Base-by-base conservation (phyloP, 164 flowering plant genomes). In the Magnolia changhungtana region DNA sequence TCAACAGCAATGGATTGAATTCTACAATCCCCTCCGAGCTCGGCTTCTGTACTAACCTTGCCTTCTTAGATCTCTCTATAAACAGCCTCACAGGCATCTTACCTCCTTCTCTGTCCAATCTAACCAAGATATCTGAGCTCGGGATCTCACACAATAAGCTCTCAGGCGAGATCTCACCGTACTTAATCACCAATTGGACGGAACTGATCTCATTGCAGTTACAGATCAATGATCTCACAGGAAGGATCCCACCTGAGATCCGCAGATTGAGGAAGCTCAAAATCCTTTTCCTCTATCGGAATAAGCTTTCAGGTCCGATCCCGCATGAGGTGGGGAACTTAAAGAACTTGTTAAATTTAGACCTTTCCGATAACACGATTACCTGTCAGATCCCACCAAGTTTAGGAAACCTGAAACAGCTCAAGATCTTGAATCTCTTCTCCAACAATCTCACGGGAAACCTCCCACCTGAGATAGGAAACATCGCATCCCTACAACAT, bases 301-400 rank as follows among this genome's bases (percentile, higher is more conserved):
- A 83, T 31, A 31, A 11, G 14, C 59, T 83, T 58, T 76, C 76
- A 5, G 81, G 80, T 31, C 8, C 76, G 7, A 67, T 83, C 11
- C 84, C 84, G 6, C 52, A 69, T 3, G 86, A 86, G 4, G 81
- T 84, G 10, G 87, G 87, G 18, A 83, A 80, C 51, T 16, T 84
- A 63, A 23, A 27, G 21, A 59, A 67, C 37, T 70, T 86, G 67
- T 1, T 7, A 10, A 18, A 63, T 13, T 51, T 86, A 63, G 92
- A 89, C 80, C 87, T 93, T 69, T 88, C 94, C 4, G 55, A 9
- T 11, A 91, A 93, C 81, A 78, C 75, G 4, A 82, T 90, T 64
- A 85, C 90, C 0, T 95, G 98, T 69, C 73, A 81, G 13, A 87
- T 91, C 71, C 92, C 92, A 51, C 65, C 81, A 21, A 79, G 84